Conservation (phyloP, 2,329 filamentous ascomycete species). For the Onygenales sp. region DNA sequence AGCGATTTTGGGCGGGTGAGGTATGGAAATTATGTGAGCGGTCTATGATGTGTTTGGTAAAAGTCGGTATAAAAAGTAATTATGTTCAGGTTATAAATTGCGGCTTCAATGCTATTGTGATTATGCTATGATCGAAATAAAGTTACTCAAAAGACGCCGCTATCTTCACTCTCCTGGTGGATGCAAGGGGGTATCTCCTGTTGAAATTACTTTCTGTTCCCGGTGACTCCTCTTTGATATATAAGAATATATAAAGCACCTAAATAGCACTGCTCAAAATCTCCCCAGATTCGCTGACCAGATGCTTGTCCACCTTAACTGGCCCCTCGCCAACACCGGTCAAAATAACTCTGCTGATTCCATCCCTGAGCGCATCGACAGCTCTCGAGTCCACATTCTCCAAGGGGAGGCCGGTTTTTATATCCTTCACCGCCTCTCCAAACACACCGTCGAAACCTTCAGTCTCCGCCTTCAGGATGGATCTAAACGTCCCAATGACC, state of each 20-base stretch:
- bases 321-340: slow-evolving; percentile 89
- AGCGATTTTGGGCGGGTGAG: slow-evolving; percentile 22
- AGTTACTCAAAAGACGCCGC: background rate
- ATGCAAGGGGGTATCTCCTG: slow-evolving; percentile 1
- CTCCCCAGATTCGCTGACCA: slow-evolving; percentile 60
- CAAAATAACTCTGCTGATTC: slow-evolving; percentile 80
- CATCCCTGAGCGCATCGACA: slow-evolving; percentile 59
- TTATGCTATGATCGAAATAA: background rate
- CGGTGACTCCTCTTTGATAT: background rate
- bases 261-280: slow-evolving; percentile 20
- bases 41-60: no score
- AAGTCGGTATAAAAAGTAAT: no score
- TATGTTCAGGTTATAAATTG: no score
- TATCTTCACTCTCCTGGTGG: background rate
- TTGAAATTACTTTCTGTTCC: background rate
- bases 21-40: background rate
- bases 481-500: slow-evolving; percentile 71
- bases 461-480: slow-evolving; percentile 56
- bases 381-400: slow-evolving; percentile 49
- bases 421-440: slow-evolving; percentile 41
- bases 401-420: slow-evolving; percentile 46
- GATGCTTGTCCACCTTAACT: slow-evolving; percentile 63
- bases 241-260: background rate
- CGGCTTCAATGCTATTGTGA: no score
- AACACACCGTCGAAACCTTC: slow-evolving; percentile 49